Evolutionary conservation across 305 asterid species (phyloP), one percentile per base, ranked within the genome.

Genomic region (Plantago coronopus): DNA sequence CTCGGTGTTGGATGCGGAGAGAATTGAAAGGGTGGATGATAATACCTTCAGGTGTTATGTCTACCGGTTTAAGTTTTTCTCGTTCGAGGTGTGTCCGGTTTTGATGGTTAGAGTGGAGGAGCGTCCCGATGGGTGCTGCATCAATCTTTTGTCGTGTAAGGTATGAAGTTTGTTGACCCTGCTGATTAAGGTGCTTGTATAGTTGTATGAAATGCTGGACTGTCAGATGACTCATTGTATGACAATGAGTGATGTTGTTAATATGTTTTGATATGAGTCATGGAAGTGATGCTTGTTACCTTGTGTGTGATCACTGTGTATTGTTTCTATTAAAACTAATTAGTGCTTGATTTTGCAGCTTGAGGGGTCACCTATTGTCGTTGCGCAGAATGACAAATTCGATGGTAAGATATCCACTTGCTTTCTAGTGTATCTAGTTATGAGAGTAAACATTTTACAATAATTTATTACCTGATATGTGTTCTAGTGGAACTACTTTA

Each of bases 1-100:
- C 83, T 93, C 99, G 51, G 99, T 93, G 78, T 71, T 93, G 86
- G 97, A 89, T 69, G 97, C 95, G 38, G 95, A 89, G 76, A 85
- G 99, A 73, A 93, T 89, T 21, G 96, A 93, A 78, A 78, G 99
- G 67, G 87, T 93, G 62, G 97, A 89, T 70, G 97, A 82, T 16
- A 81, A 62, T 70, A 93, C 96, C 20, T 89, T 93, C 78, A 80
- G 89, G 77, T 89, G 97, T 82, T 93, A 80, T 31, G 95, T 87
- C 48, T 83, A 89, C 69, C 82, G 74, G 20, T 81, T 93, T 65
- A 93, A 87, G 84, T 85, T 89, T 72, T 87, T 89, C 43, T 81
- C 95, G 0, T 89, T 93, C 50, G 94, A 89, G 69, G 91, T 89
- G 48, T 87, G 99, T 69, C 97, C 97, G 2, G 97, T 93, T 69